Conservation (phyloP, 495 filamentous ascomycete genomes). For the Aspergillus campestris region DNA sequence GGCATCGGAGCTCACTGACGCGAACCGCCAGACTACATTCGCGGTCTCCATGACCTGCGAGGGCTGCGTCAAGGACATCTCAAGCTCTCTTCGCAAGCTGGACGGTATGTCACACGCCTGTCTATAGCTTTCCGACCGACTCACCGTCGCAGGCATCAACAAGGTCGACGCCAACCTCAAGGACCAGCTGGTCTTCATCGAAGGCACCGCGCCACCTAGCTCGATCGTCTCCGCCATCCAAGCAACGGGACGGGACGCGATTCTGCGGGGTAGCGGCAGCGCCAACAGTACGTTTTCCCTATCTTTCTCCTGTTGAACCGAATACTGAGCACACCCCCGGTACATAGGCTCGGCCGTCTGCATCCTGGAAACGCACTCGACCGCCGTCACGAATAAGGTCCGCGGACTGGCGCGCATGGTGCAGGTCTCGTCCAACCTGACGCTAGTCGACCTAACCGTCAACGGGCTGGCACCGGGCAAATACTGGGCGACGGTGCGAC, state of each 20-base stretch:
- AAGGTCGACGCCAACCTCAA: slow-evolving; percentile 42
- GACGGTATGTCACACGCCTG: slow-evolving; percentile 39
- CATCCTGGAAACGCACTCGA: slow-evolving; percentile 86
- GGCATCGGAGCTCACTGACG: not conserved
- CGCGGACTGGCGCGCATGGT: slow-evolving; percentile 75
- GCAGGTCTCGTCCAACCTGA: slow-evolving; percentile 64
- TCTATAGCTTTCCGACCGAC: not conserved
- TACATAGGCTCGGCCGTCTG: slow-evolving; percentile 77
- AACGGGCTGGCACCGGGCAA: slow-evolving; percentile 73
- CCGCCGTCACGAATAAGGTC: slow-evolving; percentile 49
- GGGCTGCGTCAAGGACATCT: slow-evolving; percentile 75
- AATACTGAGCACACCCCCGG: not conserved
- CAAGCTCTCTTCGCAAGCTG: slow-evolving; percentile 62
- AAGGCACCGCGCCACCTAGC: slow-evolving; percentile 66
- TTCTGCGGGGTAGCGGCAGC: slow-evolving; percentile 79
- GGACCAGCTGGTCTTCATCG: slow-evolving; percentile 39
- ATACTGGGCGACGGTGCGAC: slow-evolving; percentile 75
- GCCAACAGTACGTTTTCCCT: slow-evolving; percentile 60
- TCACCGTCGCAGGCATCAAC: slow-evolving; percentile 29
- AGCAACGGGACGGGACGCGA: slow-evolving; percentile 83
- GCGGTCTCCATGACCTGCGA: slow-evolving; percentile 92
- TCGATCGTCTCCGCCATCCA: slow-evolving; percentile 84
- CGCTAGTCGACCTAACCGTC: slow-evolving; percentile 79
- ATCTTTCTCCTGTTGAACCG: not conserved
- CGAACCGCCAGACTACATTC: slow-evolving; percentile 65